A percentile compares a stretch with the other conserved stretches of the same genome.
These are phyloP conservation scores for Trichosanthes cucumerina DNA, from an alignment of 306 rosid genomes.

Conservation along the genomic window DNA sequence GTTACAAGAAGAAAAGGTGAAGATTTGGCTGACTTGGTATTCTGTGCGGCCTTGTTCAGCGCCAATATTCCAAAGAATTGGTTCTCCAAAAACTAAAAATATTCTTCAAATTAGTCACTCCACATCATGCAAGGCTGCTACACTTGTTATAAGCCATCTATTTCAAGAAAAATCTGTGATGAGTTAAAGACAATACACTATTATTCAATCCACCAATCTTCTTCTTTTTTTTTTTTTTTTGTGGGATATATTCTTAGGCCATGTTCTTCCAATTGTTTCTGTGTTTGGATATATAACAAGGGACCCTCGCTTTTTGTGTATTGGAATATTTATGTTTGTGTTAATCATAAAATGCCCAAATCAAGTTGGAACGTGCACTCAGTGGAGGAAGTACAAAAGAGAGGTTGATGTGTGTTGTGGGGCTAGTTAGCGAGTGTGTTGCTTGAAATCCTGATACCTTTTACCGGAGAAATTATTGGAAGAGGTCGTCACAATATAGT, in stretches of 20 bases:
- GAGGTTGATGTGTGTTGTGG: not conserved
- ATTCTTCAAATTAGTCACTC: not conserved
- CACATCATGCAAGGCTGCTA: not conserved
- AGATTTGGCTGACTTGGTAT: not conserved
- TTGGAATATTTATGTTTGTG: not conserved
- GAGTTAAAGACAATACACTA: not conserved
- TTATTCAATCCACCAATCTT: not conserved
- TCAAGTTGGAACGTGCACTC: not conserved
- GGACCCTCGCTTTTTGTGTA: not conserved
- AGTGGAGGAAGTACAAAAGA: not conserved
- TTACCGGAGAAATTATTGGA: too few species aligned
- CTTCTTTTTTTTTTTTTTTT: not conserved
- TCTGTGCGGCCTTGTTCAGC: not conserved
- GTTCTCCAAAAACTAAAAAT: not conserved
- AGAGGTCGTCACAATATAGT: too few species aligned
- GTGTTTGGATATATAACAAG: not conserved
- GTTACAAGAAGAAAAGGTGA: not conserved
- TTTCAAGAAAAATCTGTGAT: not conserved
- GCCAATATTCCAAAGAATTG: not conserved
- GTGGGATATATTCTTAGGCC: not conserved
- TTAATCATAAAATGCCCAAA: not conserved
- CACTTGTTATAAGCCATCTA: not conserved
- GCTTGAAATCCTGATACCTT: too few species aligned
- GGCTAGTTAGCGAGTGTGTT: too few species aligned
- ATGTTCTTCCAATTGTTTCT: not conserved